Percentiles rank a stretch among this genome's conserved stretches.
Conservation (phyloP, 352 stramenopile species). For the Pythium aquatile region DNA sequence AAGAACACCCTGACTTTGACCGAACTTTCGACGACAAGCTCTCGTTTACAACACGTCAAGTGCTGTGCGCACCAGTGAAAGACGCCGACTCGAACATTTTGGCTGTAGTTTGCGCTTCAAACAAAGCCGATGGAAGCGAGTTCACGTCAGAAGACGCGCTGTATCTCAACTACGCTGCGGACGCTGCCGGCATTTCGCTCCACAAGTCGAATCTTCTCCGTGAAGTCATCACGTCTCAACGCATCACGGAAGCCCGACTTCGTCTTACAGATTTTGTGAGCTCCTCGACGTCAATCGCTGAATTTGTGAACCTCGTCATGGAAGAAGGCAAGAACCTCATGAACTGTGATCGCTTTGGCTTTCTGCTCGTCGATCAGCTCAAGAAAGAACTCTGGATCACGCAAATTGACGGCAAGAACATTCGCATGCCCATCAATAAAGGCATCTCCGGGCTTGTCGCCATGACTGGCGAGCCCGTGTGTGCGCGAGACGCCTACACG, state of each 20-base stretch:
- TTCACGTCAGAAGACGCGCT: slow-evolving; percentile 65
- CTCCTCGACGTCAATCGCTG: slow-evolving; percentile 50
- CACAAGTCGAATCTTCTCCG: slow-evolving; percentile 66
- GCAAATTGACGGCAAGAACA: slow-evolving; percentile 30
- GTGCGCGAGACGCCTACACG: slow-evolving; percentile 66
- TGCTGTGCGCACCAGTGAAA: slow-evolving; percentile 63
- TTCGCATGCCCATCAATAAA: slow-evolving; percentile 64
- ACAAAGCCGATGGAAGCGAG: slow-evolving; percentile 67
- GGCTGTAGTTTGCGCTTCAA: slow-evolving; percentile 63
- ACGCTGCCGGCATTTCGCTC: slow-evolving; percentile 62
- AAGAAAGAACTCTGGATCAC: slow-evolving; percentile 82
- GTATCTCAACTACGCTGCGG: slow-evolving; percentile 72
- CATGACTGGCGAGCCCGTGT: slow-evolving; percentile 51
- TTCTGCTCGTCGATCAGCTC: slow-evolving; percentile 72
- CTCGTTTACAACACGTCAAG: slow-evolving; percentile 51
- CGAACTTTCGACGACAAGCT: slow-evolving; percentile 64
- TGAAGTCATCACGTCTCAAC: slow-evolving; percentile 66
- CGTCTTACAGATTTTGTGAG: slow-evolving; percentile 63
- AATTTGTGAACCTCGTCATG: slow-evolving; percentile 71
- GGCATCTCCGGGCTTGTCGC: slow-evolving; percentile 68
- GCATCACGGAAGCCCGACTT: slow-evolving; percentile 58
- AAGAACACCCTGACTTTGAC: slow-evolving; percentile 61
- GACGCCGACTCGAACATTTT: slow-evolving; percentile 54
- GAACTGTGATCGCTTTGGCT: slow-evolving; percentile 66
- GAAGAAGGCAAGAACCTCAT: slow-evolving; percentile 71